Percentiles rank a stretch among this genome's conserved stretches.
phyloP scores from a whole-genome alignment of 192 early-diverging fungal species.

The Backusella circina region DNA sequence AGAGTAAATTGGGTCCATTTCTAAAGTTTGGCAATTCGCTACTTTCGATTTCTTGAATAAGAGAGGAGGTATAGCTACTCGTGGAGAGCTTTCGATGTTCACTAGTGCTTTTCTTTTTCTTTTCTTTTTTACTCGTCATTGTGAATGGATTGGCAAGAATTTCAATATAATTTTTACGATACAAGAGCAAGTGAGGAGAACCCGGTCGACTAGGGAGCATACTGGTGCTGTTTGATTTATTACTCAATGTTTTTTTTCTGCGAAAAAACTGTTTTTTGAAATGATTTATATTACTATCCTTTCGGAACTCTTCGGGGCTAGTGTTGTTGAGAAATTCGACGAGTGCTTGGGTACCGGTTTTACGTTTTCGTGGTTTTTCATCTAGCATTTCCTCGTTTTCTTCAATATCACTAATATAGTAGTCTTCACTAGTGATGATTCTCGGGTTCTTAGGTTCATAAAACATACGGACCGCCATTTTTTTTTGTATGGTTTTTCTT shows the following conservation, averaged over 20 bases:
- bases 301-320: constrained; percentile 35
- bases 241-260: background rate
- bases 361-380: constrained; percentile 22
- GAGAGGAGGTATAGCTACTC: background rate
- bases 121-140: background rate
- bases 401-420: background rate
- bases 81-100: background rate
- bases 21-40: background rate
- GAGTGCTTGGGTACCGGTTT: constrained; percentile 26
- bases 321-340: constrained; percentile 35
- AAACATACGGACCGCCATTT: background rate
- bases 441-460: constrained; percentile 10
- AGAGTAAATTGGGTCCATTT: background rate
- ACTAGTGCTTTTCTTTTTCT: background rate
- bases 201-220: background rate
- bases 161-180: constrained; percentile 23
- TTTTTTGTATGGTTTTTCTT: background rate
- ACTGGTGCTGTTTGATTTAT: background rate
- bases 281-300: background rate
- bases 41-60: background rate
- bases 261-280: background rate
- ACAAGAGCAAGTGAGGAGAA: background rate
- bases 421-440: background rate
- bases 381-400: background rate
- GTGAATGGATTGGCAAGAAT: constrained; percentile 17